Percentiles rank a stretch among this genome's conserved stretches.
Conservation (phyloP, 2,329 filamentous ascomycete genomes). For the Pochonia chlamydosporia region DNA sequence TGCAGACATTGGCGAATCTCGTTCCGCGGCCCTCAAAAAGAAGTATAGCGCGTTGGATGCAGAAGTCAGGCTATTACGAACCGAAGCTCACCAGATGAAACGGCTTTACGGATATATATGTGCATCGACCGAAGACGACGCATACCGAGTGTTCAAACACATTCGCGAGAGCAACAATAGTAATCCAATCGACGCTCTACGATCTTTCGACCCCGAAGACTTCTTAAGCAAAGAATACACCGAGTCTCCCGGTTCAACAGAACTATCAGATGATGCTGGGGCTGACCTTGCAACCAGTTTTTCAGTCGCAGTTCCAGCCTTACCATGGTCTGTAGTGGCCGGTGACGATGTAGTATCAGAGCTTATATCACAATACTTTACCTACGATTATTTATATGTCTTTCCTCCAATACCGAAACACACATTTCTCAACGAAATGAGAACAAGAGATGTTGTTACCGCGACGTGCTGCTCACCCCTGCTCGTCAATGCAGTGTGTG, state of each 20-base stretch:
- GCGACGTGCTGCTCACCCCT: conserved; percentile 4
- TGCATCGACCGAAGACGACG: conserved; percentile 4
- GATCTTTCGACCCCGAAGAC: not conserved
- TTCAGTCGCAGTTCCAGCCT: not conserved
- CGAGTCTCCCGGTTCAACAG: not conserved
- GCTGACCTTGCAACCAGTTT: not conserved
- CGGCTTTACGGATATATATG: conserved; percentile 6
- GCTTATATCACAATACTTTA: conserved; percentile 8
- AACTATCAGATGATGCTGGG: not conserved
- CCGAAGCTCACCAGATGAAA: conserved; percentile 1
- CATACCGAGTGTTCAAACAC: conserved; percentile 3
- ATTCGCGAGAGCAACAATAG: conserved; percentile 1
- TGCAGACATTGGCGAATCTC: conserved; percentile 8
- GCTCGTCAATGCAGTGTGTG: conserved; percentile 8
- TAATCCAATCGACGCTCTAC: conserved; percentile 5
- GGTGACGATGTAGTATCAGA: conserved; percentile 1
- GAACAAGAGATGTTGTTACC: not conserved
- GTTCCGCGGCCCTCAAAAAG: conserved; percentile 6
- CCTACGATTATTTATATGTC: conserved; percentile 7
- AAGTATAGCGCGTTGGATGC: conserved; percentile 2
- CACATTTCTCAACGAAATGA: conserved; percentile 1
- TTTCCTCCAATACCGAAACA: conserved; percentile 4
- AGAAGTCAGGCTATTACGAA: not conserved
- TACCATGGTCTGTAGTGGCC: conserved; percentile 5
- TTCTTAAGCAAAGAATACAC: not conserved